Evolutionary conservation across 2,329 filamentous ascomycete genomes (phyloP).

Genomic region (Neonectria faginata): DNA sequence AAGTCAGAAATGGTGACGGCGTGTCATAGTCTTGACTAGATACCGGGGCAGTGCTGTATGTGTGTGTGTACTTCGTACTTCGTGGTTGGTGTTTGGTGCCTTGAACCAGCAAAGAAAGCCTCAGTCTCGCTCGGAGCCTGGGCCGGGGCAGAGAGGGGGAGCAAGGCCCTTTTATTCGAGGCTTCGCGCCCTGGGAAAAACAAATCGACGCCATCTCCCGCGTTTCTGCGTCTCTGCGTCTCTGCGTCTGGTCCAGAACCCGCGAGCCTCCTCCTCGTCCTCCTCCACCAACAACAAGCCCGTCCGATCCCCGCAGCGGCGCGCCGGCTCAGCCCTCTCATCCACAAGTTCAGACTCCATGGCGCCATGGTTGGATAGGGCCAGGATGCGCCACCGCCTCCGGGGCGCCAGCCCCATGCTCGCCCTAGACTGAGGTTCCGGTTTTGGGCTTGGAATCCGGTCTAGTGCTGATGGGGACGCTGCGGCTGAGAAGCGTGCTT

Average conservation of each 20-base stretch:
- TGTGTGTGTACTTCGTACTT: not conserved
- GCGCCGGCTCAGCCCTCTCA: constrained; percentile 39
- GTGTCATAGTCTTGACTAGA: constrained; percentile 23
- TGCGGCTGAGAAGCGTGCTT: constrained; percentile 43
- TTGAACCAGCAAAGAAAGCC: constrained; percentile 10
- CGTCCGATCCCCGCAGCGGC: constrained; percentile 36
- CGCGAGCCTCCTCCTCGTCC: constrained; percentile 13
- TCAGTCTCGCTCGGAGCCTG: constrained; percentile 11
- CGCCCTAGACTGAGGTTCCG: constrained; percentile 29
- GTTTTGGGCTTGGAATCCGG: constrained; percentile 37
- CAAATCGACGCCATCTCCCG: constrained; percentile 26
- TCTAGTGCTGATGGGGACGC: constrained; percentile 44
- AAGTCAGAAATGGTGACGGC: constrained; percentile 9
- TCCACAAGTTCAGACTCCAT: constrained; percentile 24
- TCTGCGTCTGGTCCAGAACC: constrained; percentile 26
- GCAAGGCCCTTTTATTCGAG: constrained; percentile 22
- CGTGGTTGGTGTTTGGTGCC: not conserved
- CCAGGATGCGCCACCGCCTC: constrained; percentile 44
- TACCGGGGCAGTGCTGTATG: not conserved
- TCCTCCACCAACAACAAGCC: constrained; percentile 6
- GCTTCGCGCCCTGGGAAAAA: not conserved
- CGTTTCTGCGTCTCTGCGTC: constrained; percentile 6
- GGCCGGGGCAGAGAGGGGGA: constrained; percentile 5
- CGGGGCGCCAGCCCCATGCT: constrained; percentile 8
- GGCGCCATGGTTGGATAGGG: constrained; percentile 36